A percentile compares a stretch with the other conserved stretches of the same genome.
These are phyloP conservation scores for Coprinopsis strossmayeri DNA, from an alignment of 768 basidiomycete species.

Conservation along the genomic window DNA sequence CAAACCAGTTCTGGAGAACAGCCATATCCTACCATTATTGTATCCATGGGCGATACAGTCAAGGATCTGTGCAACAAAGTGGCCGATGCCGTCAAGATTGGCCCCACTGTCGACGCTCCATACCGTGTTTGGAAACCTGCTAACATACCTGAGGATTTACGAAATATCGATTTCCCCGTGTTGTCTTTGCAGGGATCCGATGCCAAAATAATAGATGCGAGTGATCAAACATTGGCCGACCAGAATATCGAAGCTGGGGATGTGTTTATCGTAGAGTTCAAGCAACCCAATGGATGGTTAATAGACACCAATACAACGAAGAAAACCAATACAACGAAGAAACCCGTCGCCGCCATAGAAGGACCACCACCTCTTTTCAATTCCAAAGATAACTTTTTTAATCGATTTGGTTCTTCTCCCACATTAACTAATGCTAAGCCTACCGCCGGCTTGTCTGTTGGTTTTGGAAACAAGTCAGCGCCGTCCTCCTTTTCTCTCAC, in stretches of 20 bases:
- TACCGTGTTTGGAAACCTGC: slow-evolving; percentile 64
- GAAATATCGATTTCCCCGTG: slow-evolving; percentile 24
- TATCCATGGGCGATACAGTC: slow-evolving; percentile 49
- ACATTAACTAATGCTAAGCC: slow-evolving; percentile 15
- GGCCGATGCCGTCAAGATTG: slow-evolving; percentile 27
- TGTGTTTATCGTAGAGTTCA: slow-evolving; percentile 73
- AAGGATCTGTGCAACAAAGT: slow-evolving; percentile 34
- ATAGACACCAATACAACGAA: slow-evolving; percentile 26
- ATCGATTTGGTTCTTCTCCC: slow-evolving; percentile 25
- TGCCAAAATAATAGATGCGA: slow-evolving; percentile 38
- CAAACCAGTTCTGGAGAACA: slow-evolving; percentile 19
- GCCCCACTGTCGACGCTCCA: slow-evolving; percentile 24
- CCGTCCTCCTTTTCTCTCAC: slow-evolving; percentile 21
- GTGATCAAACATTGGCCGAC: slow-evolving; percentile 50
- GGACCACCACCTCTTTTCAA: slow-evolving; percentile 47
- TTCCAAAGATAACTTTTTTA: slow-evolving; percentile 51
- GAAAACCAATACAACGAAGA: slow-evolving; percentile 14
- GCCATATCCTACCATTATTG: slow-evolving; percentile 30
- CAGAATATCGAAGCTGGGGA: slow-evolving; percentile 55
- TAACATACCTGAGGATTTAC: slow-evolving; percentile 29
- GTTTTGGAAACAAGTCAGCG: slow-evolving; percentile 17
- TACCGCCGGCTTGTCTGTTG: slow-evolving; percentile 16
- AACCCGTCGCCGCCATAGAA: slow-evolving; percentile 15
- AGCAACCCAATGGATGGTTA: slow-evolving; percentile 52
- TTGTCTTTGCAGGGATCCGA: slow-evolving; percentile 24